Evolutionary conservation across 148 eudicot species (phyloP).

Genomic region (Selenicereus undatus): DNA sequence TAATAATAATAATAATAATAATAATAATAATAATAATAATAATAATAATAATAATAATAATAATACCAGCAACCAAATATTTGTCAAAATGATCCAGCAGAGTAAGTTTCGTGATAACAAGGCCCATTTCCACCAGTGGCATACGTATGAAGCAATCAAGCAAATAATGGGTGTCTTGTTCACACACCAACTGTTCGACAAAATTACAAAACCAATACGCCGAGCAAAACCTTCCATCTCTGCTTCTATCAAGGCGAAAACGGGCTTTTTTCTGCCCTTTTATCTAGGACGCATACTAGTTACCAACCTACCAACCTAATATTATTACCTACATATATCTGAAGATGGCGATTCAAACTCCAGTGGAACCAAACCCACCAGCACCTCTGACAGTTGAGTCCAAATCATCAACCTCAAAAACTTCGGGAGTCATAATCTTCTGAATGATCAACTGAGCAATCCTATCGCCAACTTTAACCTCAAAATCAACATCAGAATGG

Average conservation of each 20-base stretch:
- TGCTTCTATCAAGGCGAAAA: too few species aligned
- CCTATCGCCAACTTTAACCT: constrained; percentile 73
- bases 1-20: too few species aligned
- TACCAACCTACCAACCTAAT: neutral
- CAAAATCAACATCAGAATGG: constrained; percentile 63
- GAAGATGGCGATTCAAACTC: constrained; percentile 25
- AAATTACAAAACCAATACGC: constrained; percentile 10
- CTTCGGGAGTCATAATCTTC: constrained; percentile 74
- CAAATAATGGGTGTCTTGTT: too few species aligned
- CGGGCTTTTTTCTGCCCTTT: too few species aligned
- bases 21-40: too few species aligned
- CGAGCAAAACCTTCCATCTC: neutral
- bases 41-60: too few species aligned
- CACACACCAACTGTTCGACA: constrained; percentile 10
- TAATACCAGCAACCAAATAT: too few species aligned
- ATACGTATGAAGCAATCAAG: too few species aligned
- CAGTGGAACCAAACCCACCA: constrained; percentile 86
- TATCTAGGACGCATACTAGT: too few species aligned
- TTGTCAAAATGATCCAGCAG: too few species aligned
- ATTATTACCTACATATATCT: neutral
- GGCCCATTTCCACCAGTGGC: too few species aligned
- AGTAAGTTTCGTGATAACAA: too few species aligned
- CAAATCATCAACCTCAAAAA: constrained; percentile 69
- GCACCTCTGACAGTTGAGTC: constrained; percentile 72
- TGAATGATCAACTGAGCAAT: constrained; percentile 82